Base-by-base conservation (phyloP, 1,139 yeast genomes). In the Blastobotrys petasosporus region DNA sequence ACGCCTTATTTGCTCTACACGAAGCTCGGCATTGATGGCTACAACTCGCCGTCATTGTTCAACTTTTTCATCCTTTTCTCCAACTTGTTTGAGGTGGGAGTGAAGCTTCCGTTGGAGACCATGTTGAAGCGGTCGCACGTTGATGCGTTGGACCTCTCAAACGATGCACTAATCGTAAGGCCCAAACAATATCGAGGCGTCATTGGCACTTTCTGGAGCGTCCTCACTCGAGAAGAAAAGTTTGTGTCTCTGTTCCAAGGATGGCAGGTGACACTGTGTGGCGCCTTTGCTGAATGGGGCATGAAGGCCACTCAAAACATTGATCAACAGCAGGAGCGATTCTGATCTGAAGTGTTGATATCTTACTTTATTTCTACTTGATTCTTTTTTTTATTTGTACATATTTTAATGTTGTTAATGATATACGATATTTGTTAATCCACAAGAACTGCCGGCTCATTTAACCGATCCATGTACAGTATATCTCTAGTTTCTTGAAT, bases 81-180 rank as follows among this genome's bases (percentile, higher is more conserved):
- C 32, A 76, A 83, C 44, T 63, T 82, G 12, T 53, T 77, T 56
- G 95, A 87, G 55, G 72, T 90, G 37, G 78, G 83, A 51, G 74
- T 88, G 50, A 81, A 82, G 61, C 71, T 92, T 51, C 98, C 98
- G 1, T 76, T 88, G 47, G 98, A 92, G 60, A 88, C 95, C 23
- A 66, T 92, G 44, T 73, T 86, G 51, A 75, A 94, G 48, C 80
- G 96, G 54, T 87, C 92, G 12, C 97, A 90, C 61, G 78, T 87
- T 9, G 69, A 77, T 46, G 82, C 79, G 61, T 69, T 87, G 51
- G 47, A 56, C 15, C 56, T 64, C 29, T 39, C 50, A 11, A 55
- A 54, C 2, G 44, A 45, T 11, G 45, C 54, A n/a, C 51, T 61
- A 31, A 59, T 71, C 23, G 52, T 69, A 33, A 57, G 54, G n/a